Percentiles rank a stretch among this genome's conserved stretches.
Conservation (phyloP, 164 flowering plant species). For the Annona cherimola region DNA sequence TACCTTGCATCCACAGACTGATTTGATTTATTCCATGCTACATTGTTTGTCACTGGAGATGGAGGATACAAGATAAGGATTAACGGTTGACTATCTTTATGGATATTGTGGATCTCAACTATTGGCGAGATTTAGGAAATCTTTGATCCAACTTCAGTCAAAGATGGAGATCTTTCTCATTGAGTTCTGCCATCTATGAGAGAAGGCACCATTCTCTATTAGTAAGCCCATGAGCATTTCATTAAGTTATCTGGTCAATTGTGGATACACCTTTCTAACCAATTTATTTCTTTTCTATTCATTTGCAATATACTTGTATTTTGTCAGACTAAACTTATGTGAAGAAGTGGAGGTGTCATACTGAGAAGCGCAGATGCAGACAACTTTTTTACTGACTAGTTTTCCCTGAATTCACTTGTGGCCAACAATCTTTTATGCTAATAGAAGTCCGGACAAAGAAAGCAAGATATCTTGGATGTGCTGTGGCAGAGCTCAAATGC, state of each 20-base stretch:
- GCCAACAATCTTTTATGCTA: neutral
- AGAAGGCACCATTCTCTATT: too few species aligned
- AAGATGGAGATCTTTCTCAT: too few species aligned
- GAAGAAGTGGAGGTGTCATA: neutral
- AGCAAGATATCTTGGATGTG: neutral
- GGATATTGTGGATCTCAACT: too few species aligned
- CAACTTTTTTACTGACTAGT: neutral
- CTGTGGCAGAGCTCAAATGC: neutral
- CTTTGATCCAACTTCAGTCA: too few species aligned
- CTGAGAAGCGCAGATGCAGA: too few species aligned
- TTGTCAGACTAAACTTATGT: neutral
- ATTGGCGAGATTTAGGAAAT: too few species aligned
- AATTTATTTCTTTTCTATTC: too few species aligned
- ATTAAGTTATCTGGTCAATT: too few species aligned
- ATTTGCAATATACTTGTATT: too few species aligned
- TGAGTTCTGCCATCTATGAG: too few species aligned
- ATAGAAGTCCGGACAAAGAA: neutral
- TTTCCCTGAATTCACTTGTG: neutral
- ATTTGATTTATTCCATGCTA: slow-evolving; percentile 10
- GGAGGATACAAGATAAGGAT: slow-evolving; percentile 2
- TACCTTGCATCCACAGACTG: slow-evolving; percentile 16
- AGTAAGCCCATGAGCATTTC: too few species aligned
- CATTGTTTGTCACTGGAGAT: slow-evolving; percentile 7
- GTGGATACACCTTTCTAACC: too few species aligned
- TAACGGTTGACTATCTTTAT: neutral